A percentile compares a stretch with the other conserved stretches of the same genome.
phyloP scores from a whole-genome alignment of 2,329 filamentous ascomycete species.

The Aaosphaeria pasadenensis region DNA sequence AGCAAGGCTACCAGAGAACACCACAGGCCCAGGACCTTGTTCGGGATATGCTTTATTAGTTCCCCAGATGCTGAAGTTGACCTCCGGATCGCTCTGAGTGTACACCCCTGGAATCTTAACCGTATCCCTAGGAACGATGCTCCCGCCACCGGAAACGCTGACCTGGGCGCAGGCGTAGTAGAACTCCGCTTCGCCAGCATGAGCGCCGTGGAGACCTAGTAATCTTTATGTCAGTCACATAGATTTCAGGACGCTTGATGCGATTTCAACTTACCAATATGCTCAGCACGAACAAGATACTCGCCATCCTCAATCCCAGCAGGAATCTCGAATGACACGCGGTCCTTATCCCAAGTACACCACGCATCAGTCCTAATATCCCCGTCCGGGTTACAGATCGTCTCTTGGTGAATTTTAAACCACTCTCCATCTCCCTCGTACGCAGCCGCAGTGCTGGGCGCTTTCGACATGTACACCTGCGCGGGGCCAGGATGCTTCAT shows the following conservation, averaged over 20 bases:
- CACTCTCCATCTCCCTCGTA: conserved; percentile 24
- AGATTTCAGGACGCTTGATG: too few relatives aligned
- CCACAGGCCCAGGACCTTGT: background rate
- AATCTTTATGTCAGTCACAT: too few relatives aligned
- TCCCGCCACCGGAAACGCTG: conserved; percentile 33
- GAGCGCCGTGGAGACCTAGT: conserved; percentile 34
- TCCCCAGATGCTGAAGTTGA: conserved; percentile 9
- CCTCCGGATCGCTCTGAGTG: conserved; percentile 20
- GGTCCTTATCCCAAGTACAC: conserved; percentile 11
- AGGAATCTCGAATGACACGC: conserved; percentile 32
- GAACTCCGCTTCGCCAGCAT: conserved; percentile 34
- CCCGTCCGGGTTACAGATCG: conserved; percentile 7
- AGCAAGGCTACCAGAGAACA: background rate
- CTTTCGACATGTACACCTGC: conserved; percentile 24
- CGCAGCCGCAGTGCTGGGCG: conserved; percentile 9
- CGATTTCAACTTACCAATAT: conserved; percentile 39
- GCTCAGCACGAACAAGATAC: conserved; percentile 44
- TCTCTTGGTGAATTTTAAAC: conserved; percentile 23
- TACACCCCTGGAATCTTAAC: conserved; percentile 40
- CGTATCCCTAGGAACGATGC: conserved; percentile 23
- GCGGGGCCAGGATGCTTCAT: conserved; percentile 19
- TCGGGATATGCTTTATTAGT: background rate
- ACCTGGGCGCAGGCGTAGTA: conserved; percentile 43
- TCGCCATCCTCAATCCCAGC: conserved; percentile 36
- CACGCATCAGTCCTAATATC: conserved; percentile 1